Conservation (phyloP, 257 asterid species). For the Orobanche coerulescens region DNA sequence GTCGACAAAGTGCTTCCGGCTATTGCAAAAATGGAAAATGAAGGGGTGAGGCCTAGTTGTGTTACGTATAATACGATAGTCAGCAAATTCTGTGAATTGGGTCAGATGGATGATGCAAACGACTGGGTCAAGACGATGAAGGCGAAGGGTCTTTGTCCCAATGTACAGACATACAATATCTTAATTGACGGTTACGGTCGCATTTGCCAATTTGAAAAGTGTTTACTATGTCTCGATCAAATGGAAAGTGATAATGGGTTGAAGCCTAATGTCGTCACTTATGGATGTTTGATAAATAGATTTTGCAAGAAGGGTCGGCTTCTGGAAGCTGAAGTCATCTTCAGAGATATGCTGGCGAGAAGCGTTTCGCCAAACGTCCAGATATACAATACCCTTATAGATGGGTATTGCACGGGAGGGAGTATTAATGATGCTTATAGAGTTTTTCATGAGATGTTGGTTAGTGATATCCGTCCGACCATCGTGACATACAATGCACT, state of each 20-base stretch:
- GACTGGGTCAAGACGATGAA: slow-evolving; percentile 54
- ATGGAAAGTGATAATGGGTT: slow-evolving; percentile 53
- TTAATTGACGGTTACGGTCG: slow-evolving; percentile 57
- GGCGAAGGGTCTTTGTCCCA: slow-evolving; percentile 44
- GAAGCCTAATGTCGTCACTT: slow-evolving; percentile 51
- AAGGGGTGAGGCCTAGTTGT: slow-evolving; percentile 51
- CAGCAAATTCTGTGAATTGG: slow-evolving; percentile 37
- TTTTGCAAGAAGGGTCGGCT: slow-evolving; percentile 63
- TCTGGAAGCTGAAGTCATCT: slow-evolving; percentile 52
- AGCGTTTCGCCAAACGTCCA: slow-evolving; percentile 54
- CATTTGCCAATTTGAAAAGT: slow-evolving; percentile 41
- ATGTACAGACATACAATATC: slow-evolving; percentile 61
- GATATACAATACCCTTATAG: slow-evolving; percentile 60
- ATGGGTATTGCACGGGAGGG: slow-evolving; percentile 50
- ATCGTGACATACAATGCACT: slow-evolving; percentile 63
- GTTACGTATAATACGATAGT: slow-evolving; percentile 58
- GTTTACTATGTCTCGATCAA: slow-evolving; percentile 64
- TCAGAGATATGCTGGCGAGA: slow-evolving; percentile 54
- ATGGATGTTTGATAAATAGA: slow-evolving; percentile 58
- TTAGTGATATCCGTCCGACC: slow-evolving; percentile 37
- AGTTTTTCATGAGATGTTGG: slow-evolving; percentile 46
- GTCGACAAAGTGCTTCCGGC: slow-evolving; percentile 43
- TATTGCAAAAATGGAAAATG: slow-evolving; percentile 49
- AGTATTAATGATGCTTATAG: slow-evolving; percentile 35
- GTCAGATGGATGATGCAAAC: slow-evolving; percentile 53